Base-by-base conservation (phyloP, 495 filamentous ascomycete genomes). In the Penicillium malachiteum region DNA sequence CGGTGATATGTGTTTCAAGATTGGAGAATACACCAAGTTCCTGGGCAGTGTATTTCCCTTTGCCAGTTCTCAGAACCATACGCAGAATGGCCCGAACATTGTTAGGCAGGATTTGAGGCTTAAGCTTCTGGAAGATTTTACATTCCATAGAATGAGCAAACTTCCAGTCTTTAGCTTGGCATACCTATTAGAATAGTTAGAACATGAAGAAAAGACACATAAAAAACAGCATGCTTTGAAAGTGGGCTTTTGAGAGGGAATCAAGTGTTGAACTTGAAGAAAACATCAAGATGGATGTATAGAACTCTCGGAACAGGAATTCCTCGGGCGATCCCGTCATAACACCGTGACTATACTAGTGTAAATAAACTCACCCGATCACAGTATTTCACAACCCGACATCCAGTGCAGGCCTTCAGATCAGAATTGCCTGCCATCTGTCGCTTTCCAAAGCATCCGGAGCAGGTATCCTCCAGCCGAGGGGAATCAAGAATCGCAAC, bases 341-440 rank as follows among this genome's bases (percentile, higher is more conserved):
- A 51, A 12, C 13, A 56, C 16, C 14, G n/a, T 14, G 6, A 42
- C 14, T 48, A 49, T 18, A 39, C 5, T 3, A 3, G 4, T 32
- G n/a, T 9, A 45, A 5, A 10, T 7, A 34, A 39, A 71, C 75
- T 47, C 59, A 87, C 84, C 76, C 82, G 83, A 45, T 79, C 78
- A 65, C 88, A 91, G 66, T 88, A 91, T 53, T 76, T 80, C 0
- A 84, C 79, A 11, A 79, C 70, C 46, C 74, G 79, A 69, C 88
- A 91, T 0, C 81, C 82, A 0, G 75, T 75, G 67, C 88, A 91
- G 30, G 72, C 75, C 56, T 77, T 81, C 26, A 87, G 51, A n/a
- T 65, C 57, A 33, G 54, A 49, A 34, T 31, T 44, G 2, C 50
- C 62, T 12, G 67, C 68, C 52, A 68, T 47, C 17, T 69, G 62